These are phyloP conservation scores for Fusarium sp. DNA, from an alignment of 2,329 filamentous ascomycete genomes.

Conservation along the genomic window DNA sequence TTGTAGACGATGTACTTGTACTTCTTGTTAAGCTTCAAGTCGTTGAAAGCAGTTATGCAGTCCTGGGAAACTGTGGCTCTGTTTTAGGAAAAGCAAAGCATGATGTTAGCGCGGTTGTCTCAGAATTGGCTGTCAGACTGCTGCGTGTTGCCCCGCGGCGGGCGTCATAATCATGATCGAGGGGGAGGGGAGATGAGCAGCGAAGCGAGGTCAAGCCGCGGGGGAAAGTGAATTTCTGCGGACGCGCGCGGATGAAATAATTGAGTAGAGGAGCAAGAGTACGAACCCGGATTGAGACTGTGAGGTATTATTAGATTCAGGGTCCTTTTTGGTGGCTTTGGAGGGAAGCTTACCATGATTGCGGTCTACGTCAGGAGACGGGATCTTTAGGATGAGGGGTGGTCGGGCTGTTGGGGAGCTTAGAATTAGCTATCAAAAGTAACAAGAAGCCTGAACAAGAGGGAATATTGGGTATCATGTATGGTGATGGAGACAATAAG, in stretches of 20 bases:
- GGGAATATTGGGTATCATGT: background rate
- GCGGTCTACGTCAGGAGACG: conserved; percentile 51
- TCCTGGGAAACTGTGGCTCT: conserved; percentile 80
- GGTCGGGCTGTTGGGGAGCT: conserved; percentile 44
- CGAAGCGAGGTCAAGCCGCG: conserved; percentile 20
- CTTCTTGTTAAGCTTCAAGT: conserved; percentile 85
- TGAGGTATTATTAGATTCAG: conserved; percentile 35
- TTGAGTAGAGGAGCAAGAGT: conserved; percentile 32
- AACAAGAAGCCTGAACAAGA: conserved; percentile 4
- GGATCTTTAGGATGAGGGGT: conserved; percentile 46
- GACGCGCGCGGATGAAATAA: conserved; percentile 25
- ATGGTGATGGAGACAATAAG: background rate
- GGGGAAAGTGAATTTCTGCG: conserved; percentile 21
- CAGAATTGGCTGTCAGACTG: conserved; percentile 21
- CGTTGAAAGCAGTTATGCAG: conserved; percentile 79
- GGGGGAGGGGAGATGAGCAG: conserved; percentile 25
- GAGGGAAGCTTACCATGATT: conserved; percentile 56
- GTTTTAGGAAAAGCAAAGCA: conserved; percentile 33
- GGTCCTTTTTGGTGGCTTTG: conserved; percentile 18
- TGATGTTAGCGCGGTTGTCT: conserved; percentile 45
- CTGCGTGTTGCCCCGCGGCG: conserved; percentile 43
- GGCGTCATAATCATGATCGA: conserved; percentile 38
- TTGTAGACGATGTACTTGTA: conserved; percentile 91
- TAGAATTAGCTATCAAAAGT: conserved; percentile 44
- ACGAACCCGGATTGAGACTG: conserved; percentile 77